phyloP scores from a whole-genome alignment of 768 basidiomycete genomes.

The Xerocomus brunneocitrinus region DNA sequence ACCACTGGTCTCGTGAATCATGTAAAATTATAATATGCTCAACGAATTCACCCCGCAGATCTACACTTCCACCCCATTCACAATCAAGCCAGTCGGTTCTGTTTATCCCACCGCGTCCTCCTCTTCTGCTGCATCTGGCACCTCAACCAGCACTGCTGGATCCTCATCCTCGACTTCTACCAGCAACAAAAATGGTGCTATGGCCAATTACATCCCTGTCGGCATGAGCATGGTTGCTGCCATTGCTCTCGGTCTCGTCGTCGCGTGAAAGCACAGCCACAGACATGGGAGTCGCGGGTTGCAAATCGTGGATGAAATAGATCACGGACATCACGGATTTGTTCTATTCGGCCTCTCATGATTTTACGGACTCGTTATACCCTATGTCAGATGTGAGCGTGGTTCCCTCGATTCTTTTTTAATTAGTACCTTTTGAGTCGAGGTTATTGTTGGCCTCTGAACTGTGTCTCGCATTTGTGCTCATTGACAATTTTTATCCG shows the following conservation, averaged over 20 bases:
- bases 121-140: slow-evolving; percentile 22
- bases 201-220: slow-evolving; percentile 21
- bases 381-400: slow-evolving; percentile 6
- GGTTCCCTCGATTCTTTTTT: neutral
- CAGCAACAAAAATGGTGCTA: slow-evolving; percentile 6
- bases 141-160: slow-evolving; percentile 18
- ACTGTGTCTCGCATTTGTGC: neutral
- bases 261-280: slow-evolving; percentile 19
- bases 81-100: slow-evolving; percentile 55
- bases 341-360: neutral
- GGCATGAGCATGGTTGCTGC: slow-evolving; percentile 30
- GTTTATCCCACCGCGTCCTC: slow-evolving; percentile 39
- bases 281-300: neutral
- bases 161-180: slow-evolving; percentile 17
- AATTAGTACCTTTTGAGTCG: neutral
- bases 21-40: neutral
- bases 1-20: too few relatives aligned
- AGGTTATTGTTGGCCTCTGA: neutral
- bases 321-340: neutral
- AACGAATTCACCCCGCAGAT: slow-evolving; percentile 35
- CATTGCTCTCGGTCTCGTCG: slow-evolving; percentile 22
- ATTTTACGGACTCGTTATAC: slow-evolving; percentile 11
- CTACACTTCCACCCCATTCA: slow-evolving; percentile 56
- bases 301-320: neutral
- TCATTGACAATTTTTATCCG: neutral